A percentile compares a stretch with the other conserved stretches of the same genome.
These are phyloP conservation scores for Clitocybe nebularis DNA, from an alignment of 1,284 basidiomycete genomes.

Conservation along the genomic window DNA sequence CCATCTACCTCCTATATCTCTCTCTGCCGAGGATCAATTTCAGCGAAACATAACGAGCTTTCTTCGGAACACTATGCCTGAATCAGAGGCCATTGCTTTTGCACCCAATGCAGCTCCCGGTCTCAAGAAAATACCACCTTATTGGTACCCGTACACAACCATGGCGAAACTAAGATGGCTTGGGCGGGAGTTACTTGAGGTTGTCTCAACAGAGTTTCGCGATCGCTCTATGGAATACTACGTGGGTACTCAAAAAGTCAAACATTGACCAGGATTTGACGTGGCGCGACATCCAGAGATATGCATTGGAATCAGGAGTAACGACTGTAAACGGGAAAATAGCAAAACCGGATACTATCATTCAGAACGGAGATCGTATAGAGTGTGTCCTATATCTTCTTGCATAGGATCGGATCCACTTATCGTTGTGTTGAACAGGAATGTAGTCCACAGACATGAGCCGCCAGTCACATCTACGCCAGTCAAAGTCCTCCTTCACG, in stretches of 20 bases:
- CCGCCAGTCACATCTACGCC: slow-evolving; percentile 90
- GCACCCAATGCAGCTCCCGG: slow-evolving; percentile 32
- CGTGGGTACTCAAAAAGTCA: slow-evolving; percentile 64
- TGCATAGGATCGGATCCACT: slow-evolving; percentile 7
- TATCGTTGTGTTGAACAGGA: slow-evolving; percentile 44
- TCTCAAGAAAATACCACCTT: slow-evolving; percentile 69
- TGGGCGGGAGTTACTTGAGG: slow-evolving; percentile 79
- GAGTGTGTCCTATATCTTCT: slow-evolving; percentile 42
- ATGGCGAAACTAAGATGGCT: slow-evolving; percentile 93
- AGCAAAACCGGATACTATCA: slow-evolving; percentile 76
- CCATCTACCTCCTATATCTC: slow-evolving; percentile 41
- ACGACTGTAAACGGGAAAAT: slow-evolving; percentile 89
- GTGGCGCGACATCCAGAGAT: slow-evolving; percentile 66
- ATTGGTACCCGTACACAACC: slow-evolving; percentile 85
- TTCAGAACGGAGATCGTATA: slow-evolving; percentile 87
- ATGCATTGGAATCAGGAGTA: slow-evolving; percentile 91
- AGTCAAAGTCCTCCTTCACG: slow-evolving; percentile 77
- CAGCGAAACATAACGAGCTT: slow-evolving; percentile 48
- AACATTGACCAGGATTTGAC: too few relatives aligned
- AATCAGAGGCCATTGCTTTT: slow-evolving; percentile 29
- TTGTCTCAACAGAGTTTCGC: slow-evolving; percentile 86
- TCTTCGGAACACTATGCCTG: slow-evolving; percentile 46
- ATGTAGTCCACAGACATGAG: slow-evolving; percentile 94
- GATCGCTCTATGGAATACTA: slow-evolving; percentile 92
- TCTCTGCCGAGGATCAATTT: slow-evolving; percentile 49